These are phyloP conservation scores for Glycyrrhiza uralensis DNA, from an alignment of 306 rosid species.

Conservation along the genomic window DNA sequence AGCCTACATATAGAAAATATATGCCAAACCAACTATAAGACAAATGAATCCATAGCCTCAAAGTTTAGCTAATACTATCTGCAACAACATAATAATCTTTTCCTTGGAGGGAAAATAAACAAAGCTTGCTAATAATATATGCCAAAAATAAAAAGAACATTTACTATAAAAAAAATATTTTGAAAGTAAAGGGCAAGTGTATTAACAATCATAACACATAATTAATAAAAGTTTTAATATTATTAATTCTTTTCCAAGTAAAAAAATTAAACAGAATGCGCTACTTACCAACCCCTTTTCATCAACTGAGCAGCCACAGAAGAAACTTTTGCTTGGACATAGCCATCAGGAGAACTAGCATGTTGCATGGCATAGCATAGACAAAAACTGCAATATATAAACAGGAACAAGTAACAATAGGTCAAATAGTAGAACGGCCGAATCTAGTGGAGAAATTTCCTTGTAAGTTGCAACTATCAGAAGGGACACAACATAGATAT, in stretches of 20 bases:
- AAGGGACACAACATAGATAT: background rate
- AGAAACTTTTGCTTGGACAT: slow-evolving; percentile 85
- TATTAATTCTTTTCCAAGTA: too few species aligned
- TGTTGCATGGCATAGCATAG: slow-evolving; percentile 75
- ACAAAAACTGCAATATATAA: slow-evolving; percentile 73
- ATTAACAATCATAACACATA: too few species aligned
- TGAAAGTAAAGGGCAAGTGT: too few species aligned
- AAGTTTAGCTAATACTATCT: background rate
- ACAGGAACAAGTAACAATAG: slow-evolving; percentile 24
- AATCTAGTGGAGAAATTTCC: background rate
- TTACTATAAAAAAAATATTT: background rate
- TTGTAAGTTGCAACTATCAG: background rate
- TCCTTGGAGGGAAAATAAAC: background rate
- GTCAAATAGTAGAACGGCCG: background rate
- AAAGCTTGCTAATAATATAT: slow-evolving; percentile 3
- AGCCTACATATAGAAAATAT: slow-evolving; percentile 57
- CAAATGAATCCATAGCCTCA: slow-evolving; percentile 9
- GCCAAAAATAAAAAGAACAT: background rate
- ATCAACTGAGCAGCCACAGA: slow-evolving; percentile 91
- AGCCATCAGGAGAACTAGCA: slow-evolving; percentile 73
- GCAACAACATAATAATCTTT: slow-evolving; percentile 4
- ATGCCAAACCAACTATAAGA: slow-evolving; percentile 19
- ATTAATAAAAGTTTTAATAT: too few species aligned
- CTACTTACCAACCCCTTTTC: slow-evolving; percentile 94
- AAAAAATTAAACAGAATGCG: background rate